Base-by-base conservation (phyloP, 2,329 filamentous ascomycete genomes). In the Polytolypa hystricis region DNA sequence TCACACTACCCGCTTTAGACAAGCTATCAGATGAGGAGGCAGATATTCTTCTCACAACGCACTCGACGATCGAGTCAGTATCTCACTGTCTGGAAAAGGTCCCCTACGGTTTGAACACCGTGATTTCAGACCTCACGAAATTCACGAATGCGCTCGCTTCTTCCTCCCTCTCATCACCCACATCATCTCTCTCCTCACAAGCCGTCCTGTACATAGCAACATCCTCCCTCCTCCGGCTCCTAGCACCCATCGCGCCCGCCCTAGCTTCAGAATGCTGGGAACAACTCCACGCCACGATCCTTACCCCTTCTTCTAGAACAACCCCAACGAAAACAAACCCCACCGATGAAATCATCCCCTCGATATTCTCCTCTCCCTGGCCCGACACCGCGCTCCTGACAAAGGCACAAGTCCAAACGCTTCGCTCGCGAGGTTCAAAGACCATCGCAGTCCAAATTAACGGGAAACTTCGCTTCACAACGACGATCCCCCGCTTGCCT, bases 201-300 rank as follows among this genome's bases (percentile, higher is more conserved):
- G 48, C 53, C 3, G 34, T 58, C 4, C 45, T 52, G 20, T 63
- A 63, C 33, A 47, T 49, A 51, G 82, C 45, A 64, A 61, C 52
- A 58, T 66, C 67, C 1, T 62, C 67, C 3, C 69, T 93, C 6
- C 55, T 89, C 27, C 74, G 75, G 33, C 74, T 93, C 63, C 66
- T 87, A 47, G 81, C 84, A 0, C 86, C 86, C 3, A 76, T 93
- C 35, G 75, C 82, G 0, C 86, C 86, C 0, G 83, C 81, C 0
- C 76, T 91, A 41, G 72, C 84, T 1, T 84, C 89, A 47, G 84
- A 93, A 61, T 83, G 77, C 56, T 93, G 83, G 83, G 67, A 71
- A 42, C 49, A 71, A 2, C 65, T 87, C 3, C 53, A 58, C 37
- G 44, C 44, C n/a, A 34, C 47, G 17, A 35, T 50, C n/a, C 14